Evolutionary conservation across 2,329 filamentous ascomycete species (phyloP).

Genomic region (Aplosporella prunicola): DNA sequence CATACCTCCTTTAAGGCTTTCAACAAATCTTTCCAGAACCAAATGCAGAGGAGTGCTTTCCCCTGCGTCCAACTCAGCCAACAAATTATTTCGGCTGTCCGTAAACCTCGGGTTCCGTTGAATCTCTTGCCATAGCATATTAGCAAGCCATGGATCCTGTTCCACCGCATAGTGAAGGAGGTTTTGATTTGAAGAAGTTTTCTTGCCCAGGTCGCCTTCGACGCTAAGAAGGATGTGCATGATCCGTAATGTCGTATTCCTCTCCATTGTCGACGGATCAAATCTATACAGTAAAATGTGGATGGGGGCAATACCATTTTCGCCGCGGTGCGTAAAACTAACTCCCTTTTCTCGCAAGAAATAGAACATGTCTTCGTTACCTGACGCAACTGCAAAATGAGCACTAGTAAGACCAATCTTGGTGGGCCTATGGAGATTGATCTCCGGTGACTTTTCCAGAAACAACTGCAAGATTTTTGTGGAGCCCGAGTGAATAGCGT

Average conservation of each 20-base stretch:
- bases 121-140: background rate
- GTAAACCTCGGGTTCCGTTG: background rate
- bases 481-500: background rate
- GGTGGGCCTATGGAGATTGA: background rate
- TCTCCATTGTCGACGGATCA: too few relatives aligned
- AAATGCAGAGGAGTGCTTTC: background rate
- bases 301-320: background rate
- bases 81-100: background rate
- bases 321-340: background rate
- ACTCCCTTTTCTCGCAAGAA: background rate
- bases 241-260: background rate
- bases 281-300: background rate
- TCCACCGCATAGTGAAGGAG: background rate
- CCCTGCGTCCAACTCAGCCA: background rate
- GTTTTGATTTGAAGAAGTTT: background rate
- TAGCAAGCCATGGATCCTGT: background rate
- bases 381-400: background rate
- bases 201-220: background rate
- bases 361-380: background rate
- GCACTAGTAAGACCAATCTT: background rate
- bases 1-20: background rate
- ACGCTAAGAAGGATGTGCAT: background rate
- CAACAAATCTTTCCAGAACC: background rate
- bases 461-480: background rate
- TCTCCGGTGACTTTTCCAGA: background rate